Evolutionary conservation across 768 basidiomycete genomes (phyloP), one percentile per base, ranked within the genome.

Genomic region (Hygrocybe coccinea): DNA sequence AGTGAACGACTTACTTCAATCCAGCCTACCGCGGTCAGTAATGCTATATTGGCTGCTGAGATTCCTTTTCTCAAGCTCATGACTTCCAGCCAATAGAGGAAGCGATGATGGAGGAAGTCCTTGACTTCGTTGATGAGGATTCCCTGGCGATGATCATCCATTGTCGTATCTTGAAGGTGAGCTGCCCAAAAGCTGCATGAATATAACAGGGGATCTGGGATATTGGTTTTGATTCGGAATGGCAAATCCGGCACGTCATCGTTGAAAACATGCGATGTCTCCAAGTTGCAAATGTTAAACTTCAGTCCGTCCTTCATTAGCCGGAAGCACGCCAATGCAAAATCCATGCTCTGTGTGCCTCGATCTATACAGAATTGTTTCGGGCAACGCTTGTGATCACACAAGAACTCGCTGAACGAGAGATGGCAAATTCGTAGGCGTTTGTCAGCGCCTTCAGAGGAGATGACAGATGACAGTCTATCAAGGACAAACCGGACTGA

Each of bases 261-360:
- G 54, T 75, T 71, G 10, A 37, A 58, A 3, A 61, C n/a, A 50
- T 67, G 65, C 1, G 73, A 74, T 14, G 63, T 65, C 33, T 63
- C 57, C 5, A 75, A 51, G 6, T 65, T 25, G 57, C 67, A 70
- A 29, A 75, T 72, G 52, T 75, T 72, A 60, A 76, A 75, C 47
- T 56, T 55, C 9, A 75, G 64, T 5, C 57, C 50, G 22, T 52
- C 25, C 9, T 66, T 57, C 74, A 74, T 69, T 14, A 67, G 52
- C 3, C 45, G 36, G 5, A 75, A 50, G 8, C 61, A 67, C 11
- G 61, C 57, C 5, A 50, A 37, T 5, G 65, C 62, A 1, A 74
- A 60, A 21, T 56, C 38, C 1, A 35, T 36, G n/a, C 71, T 62
- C 29, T 66, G 62, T 10, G 17, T 22, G 4, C 25, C 12, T 11